Base-by-base conservation (phyloP, 2,329 filamentous ascomycete species). In the Clonostachys chloroleuca region DNA sequence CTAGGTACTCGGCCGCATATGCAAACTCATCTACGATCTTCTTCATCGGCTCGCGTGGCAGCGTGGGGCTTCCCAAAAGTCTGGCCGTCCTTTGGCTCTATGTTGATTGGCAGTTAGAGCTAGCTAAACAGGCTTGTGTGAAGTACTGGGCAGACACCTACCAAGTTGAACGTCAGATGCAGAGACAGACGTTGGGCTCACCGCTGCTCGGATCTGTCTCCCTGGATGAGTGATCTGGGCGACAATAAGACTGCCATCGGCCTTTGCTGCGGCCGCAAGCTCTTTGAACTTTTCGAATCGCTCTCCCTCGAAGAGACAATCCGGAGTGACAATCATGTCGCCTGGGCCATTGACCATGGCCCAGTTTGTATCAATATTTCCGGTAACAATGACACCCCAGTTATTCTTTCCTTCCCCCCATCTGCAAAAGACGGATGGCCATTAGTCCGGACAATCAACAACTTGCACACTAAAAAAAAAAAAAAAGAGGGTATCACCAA, bases 391-490 rank as follows among this genome's bases (percentile, higher is more conserved):
- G 24, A 80, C 54, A 10, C 81, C 81, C 42, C 72, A 70, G 12
- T 63, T 70, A 20, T 76, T 78, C 53, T 82, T 75, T 2, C 83
- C 83, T 53, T 83, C 75, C 80, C 83, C 83, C 81, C 81, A 87
- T 18, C 59, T 39, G 36, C 17, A 12, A 30, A 30, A 10, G 24
- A 10, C 9, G 24, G 24, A 30, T 30, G 24, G 8, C 24, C 24
- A 30, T 30, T 30, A 30, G 24, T 30, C 9, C 9, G 24, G 9
- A 30, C 24, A 30, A 30, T 30, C 9, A 30, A 30, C 24, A 30
- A 30, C 24, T 10, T 10, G 24, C 24, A 10, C 24, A 9, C 24
- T 4, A 10, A 10, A 30, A 30, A 24, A 24, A 5, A 6, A n/a
- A n/a, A 18, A 18, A 18, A 18, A 18, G 24, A 30, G 9, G 24